These are phyloP conservation scores for Suillus hirtellus DNA, from an alignment of 768 basidiomycete species.

Conservation along the genomic window DNA sequence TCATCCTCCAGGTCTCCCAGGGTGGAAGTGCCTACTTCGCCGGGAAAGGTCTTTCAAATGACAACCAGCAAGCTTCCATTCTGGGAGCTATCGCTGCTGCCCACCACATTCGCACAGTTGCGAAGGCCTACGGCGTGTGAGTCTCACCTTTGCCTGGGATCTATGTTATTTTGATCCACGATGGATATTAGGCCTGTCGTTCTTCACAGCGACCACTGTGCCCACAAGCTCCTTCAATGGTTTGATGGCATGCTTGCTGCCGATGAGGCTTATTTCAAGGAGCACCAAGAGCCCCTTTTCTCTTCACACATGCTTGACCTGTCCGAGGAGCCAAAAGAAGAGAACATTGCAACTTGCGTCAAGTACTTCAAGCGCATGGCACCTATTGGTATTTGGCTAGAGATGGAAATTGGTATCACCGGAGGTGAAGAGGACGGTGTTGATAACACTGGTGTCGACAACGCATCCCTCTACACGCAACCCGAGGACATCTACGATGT, in stretches of 20 bases:
- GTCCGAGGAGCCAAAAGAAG: constrained; percentile 87
- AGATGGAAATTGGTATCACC: constrained; percentile 99
- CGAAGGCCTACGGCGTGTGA: constrained; percentile 91
- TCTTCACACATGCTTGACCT: constrained; percentile 99
- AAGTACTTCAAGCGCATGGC: constrained; percentile 97
- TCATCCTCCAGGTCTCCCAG: constrained; percentile 97
- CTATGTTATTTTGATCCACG: constrained; percentile 9
- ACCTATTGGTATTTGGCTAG: constrained; percentile 90
- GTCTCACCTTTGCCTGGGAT: constrained; percentile 32
- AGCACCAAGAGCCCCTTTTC: constrained; percentile 85
- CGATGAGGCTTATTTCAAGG: constrained; percentile 89
- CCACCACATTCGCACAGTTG: constrained; percentile 84
- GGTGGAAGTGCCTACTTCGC: constrained; percentile 96
- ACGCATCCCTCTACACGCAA: constrained; percentile 93
- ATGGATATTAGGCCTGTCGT: constrained; percentile 75
- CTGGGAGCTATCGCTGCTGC: constrained; percentile 92
- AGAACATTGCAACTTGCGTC: constrained; percentile 92
- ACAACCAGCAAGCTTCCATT: constrained; percentile 93
- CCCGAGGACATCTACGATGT: constrained; percentile 96
- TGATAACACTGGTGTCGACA: constrained; percentile 96
- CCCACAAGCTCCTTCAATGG: constrained; percentile 97
- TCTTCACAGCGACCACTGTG: constrained; percentile 98
- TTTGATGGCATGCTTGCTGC: constrained; percentile 99
- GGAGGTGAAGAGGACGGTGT: constrained; percentile 99
- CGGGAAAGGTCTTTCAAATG: constrained; percentile 94